Evolutionary conservation across 257 asterid genomes (phyloP), one percentile per base, ranked within the genome.

Genomic region (Jaltomata sinuosa): DNA sequence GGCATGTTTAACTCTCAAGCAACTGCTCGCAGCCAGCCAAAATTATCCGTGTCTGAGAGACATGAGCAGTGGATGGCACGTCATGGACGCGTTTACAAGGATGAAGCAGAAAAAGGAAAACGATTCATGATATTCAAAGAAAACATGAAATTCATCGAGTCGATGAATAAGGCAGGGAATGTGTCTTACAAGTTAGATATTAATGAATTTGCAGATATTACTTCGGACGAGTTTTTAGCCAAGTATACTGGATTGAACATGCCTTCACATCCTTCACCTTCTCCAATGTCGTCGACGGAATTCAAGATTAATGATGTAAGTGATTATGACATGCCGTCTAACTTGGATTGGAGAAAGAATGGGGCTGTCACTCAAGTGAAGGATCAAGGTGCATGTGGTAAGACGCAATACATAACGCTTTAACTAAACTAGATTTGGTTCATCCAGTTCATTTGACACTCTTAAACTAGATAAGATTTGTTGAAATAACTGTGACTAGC

Each of bases 171-270:
- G 47, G 90, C 52, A 52, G 90, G 87, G 2, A 79, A 36, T 72
- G 27, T 74, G 67, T 78, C 90, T 6, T 87, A 90, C 85, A 65
- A 86, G 84, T 87, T 89, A 11, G 86, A 83, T 8, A 80, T 87
- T 19, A 91, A 90, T 29, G 36, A 85, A 84, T 90, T 88, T 76
- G 89, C 93, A 16, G 94, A 90, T 88, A 34, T 88, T 59, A 90
- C 84, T 0, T 82, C 72, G 2, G 89, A 90, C 21, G 90, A 92
- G 78, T 89, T 90, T 61, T 59, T 79, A 1, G 57, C 88, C 19
- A 84, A 25, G 55, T 84, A 79, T 57, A 83, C 84, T 45, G 74
- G 84, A 83, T 52, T 62, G 22, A 82, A 29, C 25, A 74, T 21
- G 80, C 74, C 87, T n/a, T 42, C 55, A 22, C 8, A 11, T 38